phyloP scores from a whole-genome alignment of 805 yeast species.

The Saccharomycopsis vini region DNA sequence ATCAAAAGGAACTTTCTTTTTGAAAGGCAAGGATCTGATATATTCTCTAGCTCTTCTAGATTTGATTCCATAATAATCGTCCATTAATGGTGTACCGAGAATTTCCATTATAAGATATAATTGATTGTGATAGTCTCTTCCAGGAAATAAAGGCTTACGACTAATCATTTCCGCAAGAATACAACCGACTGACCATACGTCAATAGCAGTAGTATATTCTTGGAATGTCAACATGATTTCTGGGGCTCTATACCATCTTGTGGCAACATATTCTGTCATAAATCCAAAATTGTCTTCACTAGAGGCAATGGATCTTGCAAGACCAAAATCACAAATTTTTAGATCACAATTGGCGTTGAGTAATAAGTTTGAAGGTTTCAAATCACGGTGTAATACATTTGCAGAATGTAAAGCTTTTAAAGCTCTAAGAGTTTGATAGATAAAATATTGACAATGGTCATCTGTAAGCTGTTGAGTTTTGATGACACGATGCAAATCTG shows the following conservation, averaged over 20 bases:
- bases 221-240: constrained; percentile 71
- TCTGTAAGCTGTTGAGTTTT: constrained; percentile 47
- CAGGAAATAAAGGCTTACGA: constrained; percentile 63
- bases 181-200: constrained; percentile 77
- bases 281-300: constrained; percentile 41
- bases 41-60: constrained; percentile 71
- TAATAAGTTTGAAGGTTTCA: constrained; percentile 65
- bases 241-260: constrained; percentile 81
- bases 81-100: constrained; percentile 65
- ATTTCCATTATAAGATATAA: constrained; percentile 55
- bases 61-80: constrained; percentile 65
- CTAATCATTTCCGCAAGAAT: constrained; percentile 61
- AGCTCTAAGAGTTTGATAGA: constrained; percentile 63
- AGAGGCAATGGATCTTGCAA: constrained; percentile 50
- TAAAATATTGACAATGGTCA: constrained; percentile 62
- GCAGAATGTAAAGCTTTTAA: constrained; percentile 65
- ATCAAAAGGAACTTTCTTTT: constrained; percentile 45
- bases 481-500: constrained; percentile 60
- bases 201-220: constrained; percentile 68
- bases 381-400: constrained; percentile 65
- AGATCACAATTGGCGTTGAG: constrained; percentile 64
- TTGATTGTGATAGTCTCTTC: constrained; percentile 65
- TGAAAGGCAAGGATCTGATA: constrained; percentile 56
- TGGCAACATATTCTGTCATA: constrained; percentile 75
- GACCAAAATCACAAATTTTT: constrained; percentile 72